phyloP scores from a whole-genome alignment of 345 rosid genomes.

The Murraya paniculata region DNA sequence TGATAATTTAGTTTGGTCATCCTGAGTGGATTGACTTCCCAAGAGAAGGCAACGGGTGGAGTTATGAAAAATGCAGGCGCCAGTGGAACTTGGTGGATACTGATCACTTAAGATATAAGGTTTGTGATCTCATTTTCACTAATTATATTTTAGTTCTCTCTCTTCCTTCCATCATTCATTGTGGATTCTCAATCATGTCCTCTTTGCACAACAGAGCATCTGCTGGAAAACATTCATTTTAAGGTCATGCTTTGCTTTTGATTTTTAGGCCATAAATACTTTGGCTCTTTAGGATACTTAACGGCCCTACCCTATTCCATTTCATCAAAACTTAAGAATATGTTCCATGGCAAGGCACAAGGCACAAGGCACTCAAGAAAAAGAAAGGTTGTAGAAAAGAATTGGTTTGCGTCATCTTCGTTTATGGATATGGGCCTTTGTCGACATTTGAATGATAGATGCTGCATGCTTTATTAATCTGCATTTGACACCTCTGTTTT shows the following conservation, averaged over 20 bases:
- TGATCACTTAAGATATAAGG: conserved; percentile 76
- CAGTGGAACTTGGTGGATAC: conserved; percentile 61
- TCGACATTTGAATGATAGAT: neutral
- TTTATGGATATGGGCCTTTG: neutral
- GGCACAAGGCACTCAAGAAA: neutral
- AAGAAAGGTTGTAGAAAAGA: neutral
- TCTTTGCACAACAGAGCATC: neutral
- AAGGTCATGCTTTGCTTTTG: neutral
- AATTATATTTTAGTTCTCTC: conserved; percentile 5
- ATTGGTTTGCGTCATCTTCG: neutral
- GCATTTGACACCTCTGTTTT: neutral
- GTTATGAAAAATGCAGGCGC: conserved; percentile 74
- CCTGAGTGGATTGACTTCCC: conserved; percentile 92
- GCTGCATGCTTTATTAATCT: neutral
- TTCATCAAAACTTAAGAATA: neutral
- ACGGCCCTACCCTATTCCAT: neutral
- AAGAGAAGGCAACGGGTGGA: conserved; percentile 85
- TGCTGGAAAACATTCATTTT: neutral
- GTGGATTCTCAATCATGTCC: neutral
- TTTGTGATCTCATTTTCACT: conserved; percentile 16
- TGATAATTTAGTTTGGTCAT: conserved; percentile 67
- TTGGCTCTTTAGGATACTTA: neutral
- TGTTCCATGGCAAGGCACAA: neutral
- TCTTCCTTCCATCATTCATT: neutral
- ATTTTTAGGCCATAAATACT: neutral